These are phyloP conservation scores for Monosporascus sp. DNA, from an alignment of 2,329 filamentous ascomycete species.

Conservation along the genomic window DNA sequence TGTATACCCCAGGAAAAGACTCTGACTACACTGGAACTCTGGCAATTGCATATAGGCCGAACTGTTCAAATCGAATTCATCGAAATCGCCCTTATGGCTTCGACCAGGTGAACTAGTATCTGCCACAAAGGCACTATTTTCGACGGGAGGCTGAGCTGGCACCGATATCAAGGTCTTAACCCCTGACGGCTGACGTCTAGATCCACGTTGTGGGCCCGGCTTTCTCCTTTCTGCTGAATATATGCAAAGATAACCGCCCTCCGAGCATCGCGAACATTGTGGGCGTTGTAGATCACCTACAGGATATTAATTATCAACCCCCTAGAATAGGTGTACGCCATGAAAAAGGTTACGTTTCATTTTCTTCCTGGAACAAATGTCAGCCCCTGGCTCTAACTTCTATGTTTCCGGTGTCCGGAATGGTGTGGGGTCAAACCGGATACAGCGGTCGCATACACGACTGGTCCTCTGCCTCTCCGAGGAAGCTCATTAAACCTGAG, in stretches of 20 bases:
- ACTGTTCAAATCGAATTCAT: conserved; percentile 3
- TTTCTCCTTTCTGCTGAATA: conserved; percentile 26
- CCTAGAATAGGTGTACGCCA: background rate
- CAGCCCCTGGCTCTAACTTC: background rate
- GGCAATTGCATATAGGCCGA: conserved; percentile 3
- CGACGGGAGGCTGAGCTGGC: background rate
- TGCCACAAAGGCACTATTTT: background rate
- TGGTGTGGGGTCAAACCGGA: conserved; percentile 13
- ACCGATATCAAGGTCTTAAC: background rate
- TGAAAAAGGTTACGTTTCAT: conserved; percentile 18
- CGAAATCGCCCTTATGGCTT: background rate
- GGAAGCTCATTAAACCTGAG: background rate
- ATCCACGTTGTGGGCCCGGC: conserved; percentile 26
- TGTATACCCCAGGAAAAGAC: conserved; percentile 14
- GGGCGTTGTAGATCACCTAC: conserved; percentile 27
- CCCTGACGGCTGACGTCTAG: conserved; percentile 12
- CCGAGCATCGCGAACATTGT: conserved; percentile 29
- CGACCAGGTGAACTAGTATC: background rate
- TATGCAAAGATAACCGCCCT: conserved; percentile 20
- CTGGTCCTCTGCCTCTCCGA: conserved; percentile 2
- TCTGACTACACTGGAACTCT: background rate
- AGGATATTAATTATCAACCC: background rate
- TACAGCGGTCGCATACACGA: conserved; percentile 24
- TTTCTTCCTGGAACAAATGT: conserved; percentile 16
- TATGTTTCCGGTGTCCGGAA: background rate